Evolutionary conservation across 805 yeast genomes (phyloP).

Genomic region (Wickerhamiella alocasiicola): DNA sequence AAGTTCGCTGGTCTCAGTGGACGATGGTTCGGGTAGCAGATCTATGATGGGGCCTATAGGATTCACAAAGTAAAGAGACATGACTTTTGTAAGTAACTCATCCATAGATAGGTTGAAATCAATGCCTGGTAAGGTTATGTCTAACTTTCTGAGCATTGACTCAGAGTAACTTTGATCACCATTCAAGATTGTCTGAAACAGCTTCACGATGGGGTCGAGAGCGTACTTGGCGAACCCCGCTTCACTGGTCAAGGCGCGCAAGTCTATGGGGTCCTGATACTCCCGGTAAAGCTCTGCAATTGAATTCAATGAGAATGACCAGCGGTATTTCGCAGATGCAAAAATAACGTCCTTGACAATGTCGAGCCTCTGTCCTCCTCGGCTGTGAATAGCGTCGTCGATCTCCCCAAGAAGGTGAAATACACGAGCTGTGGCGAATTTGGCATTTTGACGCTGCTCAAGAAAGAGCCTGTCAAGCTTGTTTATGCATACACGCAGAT

Average conservation of each 20-base stretch:
- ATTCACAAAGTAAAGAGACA: slow-evolving; percentile 44
- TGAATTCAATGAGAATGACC: slow-evolving; percentile 53
- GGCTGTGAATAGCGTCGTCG: slow-evolving; percentile 36
- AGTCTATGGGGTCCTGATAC: slow-evolving; percentile 32
- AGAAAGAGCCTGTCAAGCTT: slow-evolving; percentile 77
- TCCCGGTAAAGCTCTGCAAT: slow-evolving; percentile 43
- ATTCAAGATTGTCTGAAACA: slow-evolving; percentile 48
- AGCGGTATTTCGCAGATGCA: slow-evolving; percentile 50
- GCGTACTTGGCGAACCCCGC: slow-evolving; percentile 51
- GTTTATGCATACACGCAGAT: slow-evolving; percentile 53
- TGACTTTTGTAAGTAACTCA: slow-evolving; percentile 43
- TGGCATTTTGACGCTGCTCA: slow-evolving; percentile 64
- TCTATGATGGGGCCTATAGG: too few relatives aligned
- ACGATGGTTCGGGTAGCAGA: too few relatives aligned
- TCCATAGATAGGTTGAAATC: slow-evolving; percentile 40
- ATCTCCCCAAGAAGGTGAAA: slow-evolving; percentile 47
- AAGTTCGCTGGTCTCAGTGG: too few relatives aligned
- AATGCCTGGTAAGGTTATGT: slow-evolving; percentile 20
- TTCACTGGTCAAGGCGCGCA: slow-evolving; percentile 24
- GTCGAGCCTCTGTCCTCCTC: neutral
- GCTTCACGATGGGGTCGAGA: slow-evolving; percentile 68
- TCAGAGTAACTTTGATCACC: slow-evolving; percentile 36
- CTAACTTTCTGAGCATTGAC: slow-evolving; percentile 35
- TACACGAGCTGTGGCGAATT: slow-evolving; percentile 61
- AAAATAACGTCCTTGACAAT: slow-evolving; percentile 43